Evolutionary conservation across 257 asterid genomes (phyloP), one percentile per base, ranked within the genome.

Genomic region (Ehretia macrophylla): DNA sequence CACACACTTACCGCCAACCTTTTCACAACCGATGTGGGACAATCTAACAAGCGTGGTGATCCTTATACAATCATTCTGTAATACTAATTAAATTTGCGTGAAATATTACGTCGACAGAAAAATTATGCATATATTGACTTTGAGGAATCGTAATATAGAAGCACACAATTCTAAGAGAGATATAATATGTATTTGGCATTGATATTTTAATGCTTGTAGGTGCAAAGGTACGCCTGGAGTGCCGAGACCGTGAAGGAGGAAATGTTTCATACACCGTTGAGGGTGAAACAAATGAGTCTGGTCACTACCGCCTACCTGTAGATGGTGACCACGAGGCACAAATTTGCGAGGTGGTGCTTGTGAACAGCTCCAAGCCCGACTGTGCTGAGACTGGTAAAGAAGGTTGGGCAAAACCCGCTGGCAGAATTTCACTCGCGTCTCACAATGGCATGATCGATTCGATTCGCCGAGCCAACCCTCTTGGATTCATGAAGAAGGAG

Each of bases 251-350:
- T 0, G 72, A 60, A 17, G 72, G 70, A 0, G 64, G 61, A 32
- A 38, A 65, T 8, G 59, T 78, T 12, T 74, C 81, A 4, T 76
- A 60, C 56, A 56, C 76, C 0, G 54, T 49, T 2, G 78, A 81
- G 8, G 82, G 78, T 0, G 11, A 56, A 3, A 70, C 86, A 16
- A 77, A 75, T 3, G 42, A 48, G 8, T 12, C 65, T 0, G 91
- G 88, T 0, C 67, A 46, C 21, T 83, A 85, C 56, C 72, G 54
- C 42, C 52, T 83, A 5, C 0, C 27, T 0, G 85, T 81, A 8
- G 55, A 13, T 0, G 88, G 90, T 0, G 88, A 85, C 0, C 88
- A 83, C 56, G 78, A 65, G 55, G 60, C 80, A 0, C 82, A 76
- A 21, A 51, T 54, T 1, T 85, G 94, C 9, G 75, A 83, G n/a